phyloP scores from a whole-genome alignment of 306 rosid genomes.

The Echinosophora koreensis region DNA sequence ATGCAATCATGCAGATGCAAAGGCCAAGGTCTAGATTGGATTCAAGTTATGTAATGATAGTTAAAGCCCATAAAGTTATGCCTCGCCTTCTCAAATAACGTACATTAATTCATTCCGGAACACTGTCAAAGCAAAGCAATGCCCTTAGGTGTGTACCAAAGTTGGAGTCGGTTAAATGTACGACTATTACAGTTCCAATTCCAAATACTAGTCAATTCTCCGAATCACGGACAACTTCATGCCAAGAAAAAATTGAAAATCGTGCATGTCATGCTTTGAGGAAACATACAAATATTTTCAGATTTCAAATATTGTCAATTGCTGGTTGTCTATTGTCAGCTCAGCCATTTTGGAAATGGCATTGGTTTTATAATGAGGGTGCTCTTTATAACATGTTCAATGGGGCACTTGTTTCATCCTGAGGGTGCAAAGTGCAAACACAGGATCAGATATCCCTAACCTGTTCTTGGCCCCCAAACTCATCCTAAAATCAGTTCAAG shows the following conservation, averaged over 20 bases:
- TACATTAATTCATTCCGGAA: background rate
- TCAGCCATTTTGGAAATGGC: background rate
- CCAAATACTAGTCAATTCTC: slow-evolving; percentile 2
- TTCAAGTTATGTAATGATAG: background rate
- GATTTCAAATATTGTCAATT: background rate
- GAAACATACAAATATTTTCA: background rate
- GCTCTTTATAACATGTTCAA: background rate
- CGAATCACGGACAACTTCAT: background rate
- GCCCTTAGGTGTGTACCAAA: background rate
- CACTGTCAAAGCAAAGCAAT: background rate
- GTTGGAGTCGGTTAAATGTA: background rate
- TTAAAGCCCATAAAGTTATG: background rate
- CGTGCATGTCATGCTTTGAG: background rate
- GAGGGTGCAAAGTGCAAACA: background rate
- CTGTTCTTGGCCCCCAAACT: too few species aligned
- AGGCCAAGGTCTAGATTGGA: background rate
- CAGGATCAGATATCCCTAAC: background rate
- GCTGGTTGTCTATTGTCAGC: too few species aligned
- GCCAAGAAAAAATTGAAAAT: background rate
- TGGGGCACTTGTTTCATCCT: background rate
- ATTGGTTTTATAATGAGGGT: too few species aligned
- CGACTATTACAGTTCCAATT: background rate
- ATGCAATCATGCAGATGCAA: background rate
- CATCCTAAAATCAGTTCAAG: too few species aligned
- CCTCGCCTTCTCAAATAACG: background rate